phyloP scores from a whole-genome alignment of 2,329 filamentous ascomycete species.

The Eurotiales sp. region DNA sequence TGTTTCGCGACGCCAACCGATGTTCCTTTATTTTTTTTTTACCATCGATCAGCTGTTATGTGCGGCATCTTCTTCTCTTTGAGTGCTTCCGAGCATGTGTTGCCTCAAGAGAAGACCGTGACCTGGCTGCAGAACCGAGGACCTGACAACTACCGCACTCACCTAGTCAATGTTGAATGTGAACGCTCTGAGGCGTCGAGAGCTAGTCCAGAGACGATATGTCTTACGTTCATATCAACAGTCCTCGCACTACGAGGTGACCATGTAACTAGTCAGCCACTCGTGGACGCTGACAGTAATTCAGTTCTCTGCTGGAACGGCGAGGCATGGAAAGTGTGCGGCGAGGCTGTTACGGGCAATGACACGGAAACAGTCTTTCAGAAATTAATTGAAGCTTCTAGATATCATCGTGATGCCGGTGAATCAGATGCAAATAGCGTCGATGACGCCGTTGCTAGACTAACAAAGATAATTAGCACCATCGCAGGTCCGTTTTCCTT shows the following conservation, averaged over 20 bases:
- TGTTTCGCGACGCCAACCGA: not conserved
- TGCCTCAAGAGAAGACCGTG: conserved; percentile 31
- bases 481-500: conserved; percentile 87
- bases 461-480: conserved; percentile 50
- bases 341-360: conserved; percentile 61
- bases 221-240: conserved; percentile 69
- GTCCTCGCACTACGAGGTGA: conserved; percentile 86
- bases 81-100: conserved; percentile 27
- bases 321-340: conserved; percentile 78
- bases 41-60: conserved; percentile 28
- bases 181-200: not conserved
- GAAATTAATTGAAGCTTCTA: conserved; percentile 49
- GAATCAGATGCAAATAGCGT: not conserved
- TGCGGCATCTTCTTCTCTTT: conserved; percentile 54
- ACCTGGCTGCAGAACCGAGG: conserved; percentile 38
- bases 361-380: conserved; percentile 70
- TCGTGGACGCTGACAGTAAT: conserved; percentile 53
- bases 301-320: conserved; percentile 94
- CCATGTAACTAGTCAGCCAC: conserved; percentile 67
- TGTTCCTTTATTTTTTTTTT: not conserved
- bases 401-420: conserved; percentile 16
- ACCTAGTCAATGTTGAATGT: conserved; percentile 23
- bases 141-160: conserved; percentile 40
- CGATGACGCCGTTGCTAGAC: conserved; percentile 22
- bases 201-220: conserved; percentile 27